Percentiles rank a stretch among this genome's conserved stretches.
Evolutionary conservation across 1,284 basidiomycete genomes (phyloP).

Genomic region (Puccinia hordei): DNA sequence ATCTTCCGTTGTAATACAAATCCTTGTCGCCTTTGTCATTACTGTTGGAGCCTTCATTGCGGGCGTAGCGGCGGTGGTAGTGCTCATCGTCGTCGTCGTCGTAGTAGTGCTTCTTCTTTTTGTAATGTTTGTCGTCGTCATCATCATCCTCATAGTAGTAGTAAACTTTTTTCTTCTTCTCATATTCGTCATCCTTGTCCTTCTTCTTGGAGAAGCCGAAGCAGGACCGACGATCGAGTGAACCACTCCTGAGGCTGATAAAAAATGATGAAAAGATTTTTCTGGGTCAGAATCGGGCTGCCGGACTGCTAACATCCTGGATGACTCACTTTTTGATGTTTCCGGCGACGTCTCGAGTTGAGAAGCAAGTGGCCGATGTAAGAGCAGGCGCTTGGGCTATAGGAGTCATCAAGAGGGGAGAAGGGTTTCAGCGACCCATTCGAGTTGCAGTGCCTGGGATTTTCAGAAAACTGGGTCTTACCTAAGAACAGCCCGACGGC

Average conservation of each 20-base stretch:
- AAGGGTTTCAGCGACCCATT: neutral
- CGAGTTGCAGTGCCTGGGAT: too few relatives aligned
- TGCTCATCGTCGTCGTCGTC: neutral
- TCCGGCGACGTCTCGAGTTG: neutral
- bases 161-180: neutral
- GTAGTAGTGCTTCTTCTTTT: neutral
- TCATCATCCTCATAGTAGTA: neutral
- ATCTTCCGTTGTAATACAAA: too few relatives aligned
- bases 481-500: slow-evolving; percentile 23
- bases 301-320: too few relatives aligned
- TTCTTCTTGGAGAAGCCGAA: slow-evolving; percentile 16
- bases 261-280: neutral
- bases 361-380: slow-evolving; percentile 22
- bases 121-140: neutral
- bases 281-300: neutral
- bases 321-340: slow-evolving; percentile 22
- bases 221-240: slow-evolving; percentile 18
- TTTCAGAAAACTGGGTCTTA: neutral
- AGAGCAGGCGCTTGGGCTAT: neutral
- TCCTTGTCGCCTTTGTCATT: too few relatives aligned
- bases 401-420: neutral
- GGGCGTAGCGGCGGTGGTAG: neutral
- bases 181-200: slow-evolving; percentile 13
- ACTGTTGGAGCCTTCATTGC: too few relatives aligned
- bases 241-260: slow-evolving; percentile 10